These are phyloP conservation scores for Hypomontagnella monticulosa DNA, from an alignment of 495 filamentous ascomycete species.

Conservation along the genomic window DNA sequence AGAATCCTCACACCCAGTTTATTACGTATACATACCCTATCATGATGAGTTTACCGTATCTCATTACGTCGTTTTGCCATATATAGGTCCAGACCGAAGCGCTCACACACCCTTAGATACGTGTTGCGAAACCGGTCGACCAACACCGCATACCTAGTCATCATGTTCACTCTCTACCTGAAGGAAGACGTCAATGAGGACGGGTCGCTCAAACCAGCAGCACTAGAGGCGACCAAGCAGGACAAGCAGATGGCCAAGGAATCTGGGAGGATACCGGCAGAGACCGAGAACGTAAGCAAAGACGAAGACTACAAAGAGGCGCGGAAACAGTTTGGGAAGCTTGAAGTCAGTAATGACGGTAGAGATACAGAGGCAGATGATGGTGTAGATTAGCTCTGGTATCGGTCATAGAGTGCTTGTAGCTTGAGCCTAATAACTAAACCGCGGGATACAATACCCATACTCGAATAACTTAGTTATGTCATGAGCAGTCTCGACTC, in stretches of 20 bases:
- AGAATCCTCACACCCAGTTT: neutral
- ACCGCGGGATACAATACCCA: no score
- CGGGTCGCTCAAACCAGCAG: conserved; percentile 60
- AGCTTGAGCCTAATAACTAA: no score
- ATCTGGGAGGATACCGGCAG: neutral
- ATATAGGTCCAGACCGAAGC: conserved; percentile 53
- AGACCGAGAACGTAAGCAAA: conserved; percentile 1
- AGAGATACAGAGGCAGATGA: neutral
- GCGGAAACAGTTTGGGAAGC: conserved; percentile 18
- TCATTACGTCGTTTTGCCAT: conserved; percentile 7
- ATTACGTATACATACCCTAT: conserved; percentile 5
- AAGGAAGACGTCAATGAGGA: conserved; percentile 69
- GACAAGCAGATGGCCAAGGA: conserved; percentile 14
- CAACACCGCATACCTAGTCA: conserved; percentile 75
- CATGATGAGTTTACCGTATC: conserved; percentile 26
- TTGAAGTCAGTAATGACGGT: neutral
- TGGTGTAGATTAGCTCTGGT: conserved; percentile 19
- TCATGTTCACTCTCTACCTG: conserved; percentile 78
- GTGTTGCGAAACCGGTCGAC: conserved; percentile 80
- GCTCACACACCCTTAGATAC: conserved; percentile 81
- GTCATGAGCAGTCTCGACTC: no score
- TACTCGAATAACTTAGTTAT: no score
- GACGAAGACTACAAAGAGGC: conserved; percentile 25
- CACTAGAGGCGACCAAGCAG: conserved; percentile 34
- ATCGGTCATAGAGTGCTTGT: neutral